Base-by-base conservation (phyloP, 768 basidiomycete genomes). In the Galerina marginata region DNA sequence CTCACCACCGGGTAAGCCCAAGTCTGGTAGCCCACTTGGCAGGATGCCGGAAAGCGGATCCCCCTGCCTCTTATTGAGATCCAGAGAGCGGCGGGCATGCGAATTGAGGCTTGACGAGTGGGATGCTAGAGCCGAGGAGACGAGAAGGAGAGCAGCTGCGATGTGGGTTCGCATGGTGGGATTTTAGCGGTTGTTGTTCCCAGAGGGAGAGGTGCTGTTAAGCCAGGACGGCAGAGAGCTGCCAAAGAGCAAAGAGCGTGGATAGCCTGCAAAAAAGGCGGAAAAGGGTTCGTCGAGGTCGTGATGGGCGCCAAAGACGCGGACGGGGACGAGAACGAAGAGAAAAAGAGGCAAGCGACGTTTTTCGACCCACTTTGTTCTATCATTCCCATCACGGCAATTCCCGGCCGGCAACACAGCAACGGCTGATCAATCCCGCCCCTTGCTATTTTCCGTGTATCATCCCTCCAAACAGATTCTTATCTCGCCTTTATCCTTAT, bases 241-340 rank as follows among this genome's bases (percentile, higher is more conserved):
- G 67, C 69, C 49, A 61, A 65, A 58, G 56, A 55, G 56, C 64
- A 83, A 82, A 51, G 82, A 82, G 75, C 71, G 81, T 80, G 77
- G 67, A 46, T 49, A 46, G 57, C 56, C 56, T 57, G 47, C 49
- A 39, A 48, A 33, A 53, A 47, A 56, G 54, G 58, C 57, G 52
- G 54, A 56, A 60, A 59, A 46, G 38, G 39, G 44, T 54, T 60
- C 53, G 63, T 59, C 61, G 64, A 58, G 60, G 68, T 67, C 63
- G 58, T 66, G 51, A 65, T 33, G 29, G 5, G 29, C 29, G 5
- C 29, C 29, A 33, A 33, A 33, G 29, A 33, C 29, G 29, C 29
- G 62, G 54, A 49, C 46, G 56, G 38, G 40, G 54, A 54, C 56
- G 64, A 66, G 65, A 64, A 55, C 57, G 62, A 58, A 59, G 63